Base-by-base conservation (phyloP, 2,329 filamentous ascomycete species). In the Epichloe typhina region DNA sequence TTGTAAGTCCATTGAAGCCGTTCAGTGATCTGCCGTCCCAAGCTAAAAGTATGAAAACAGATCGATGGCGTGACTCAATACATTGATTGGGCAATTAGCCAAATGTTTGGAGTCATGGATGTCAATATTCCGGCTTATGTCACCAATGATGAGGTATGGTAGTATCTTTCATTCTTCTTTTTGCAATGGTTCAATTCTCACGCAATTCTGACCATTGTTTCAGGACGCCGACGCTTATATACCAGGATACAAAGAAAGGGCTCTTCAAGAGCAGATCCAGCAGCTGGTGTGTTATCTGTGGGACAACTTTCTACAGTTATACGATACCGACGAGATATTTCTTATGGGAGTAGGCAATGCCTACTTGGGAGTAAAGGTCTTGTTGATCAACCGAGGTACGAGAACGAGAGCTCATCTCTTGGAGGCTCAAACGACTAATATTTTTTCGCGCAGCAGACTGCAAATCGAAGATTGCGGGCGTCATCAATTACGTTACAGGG, bases 301-400 rank as follows among this genome's bases (percentile, higher is more conserved):
- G 93, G 90, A 96, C 59, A 98, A 98, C 62, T 96, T 96, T 62
- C 81, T 98, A 19, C 87, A 95, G 72, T 74, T 86, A 35, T 82
- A 83, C 47, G 69, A 84, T 2, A 74, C 78, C 0, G 81, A 83
- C 5, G 80, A 91, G 49, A 79, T 97, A 15, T 86, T 95, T 62
- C 73, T 98, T 21, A 75, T 98, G 62, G 91, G 93, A 0, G 81
- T 95, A 2, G 93, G 93, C n/a, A 84, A 88, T 59, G 87, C 93
- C 1, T 95, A 93, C 61, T 73, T 86, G 3, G 89, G 88, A 2
- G 79, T 96, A 46, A 84, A 93, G 52, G 79, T 90, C 51, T 77
- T 97, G 5, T 73, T 97, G 5, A 83, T 84, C 9, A 84, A 84
- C 58, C 76, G 88, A 70, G 81, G 86, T 87, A 73, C 58, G 58